Base-by-base conservation (phyloP, 345 rosid species). In the Rhizophora apiculata region DNA sequence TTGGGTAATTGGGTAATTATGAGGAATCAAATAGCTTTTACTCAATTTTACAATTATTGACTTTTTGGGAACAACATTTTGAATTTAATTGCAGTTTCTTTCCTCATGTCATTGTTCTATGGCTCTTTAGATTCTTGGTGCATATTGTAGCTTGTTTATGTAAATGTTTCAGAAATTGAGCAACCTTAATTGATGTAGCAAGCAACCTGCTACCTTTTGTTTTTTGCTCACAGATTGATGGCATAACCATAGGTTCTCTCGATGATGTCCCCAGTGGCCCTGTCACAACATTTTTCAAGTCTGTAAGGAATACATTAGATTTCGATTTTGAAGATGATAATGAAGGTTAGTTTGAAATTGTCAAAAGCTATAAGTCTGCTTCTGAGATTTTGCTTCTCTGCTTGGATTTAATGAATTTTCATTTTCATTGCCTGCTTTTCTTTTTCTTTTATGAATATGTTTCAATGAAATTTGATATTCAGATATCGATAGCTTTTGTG, bases 321-420 rank as follows among this genome's bases (percentile, higher is more conserved):
- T 94, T 94, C 80, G 98, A 94, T 82, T 94, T 89, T 81, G 96
- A 89, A 70, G 96, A 87, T 81, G 93, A 85, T 37, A 86, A 87
- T 74, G 96, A 88, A 89, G 97, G 98, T 94, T 73, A 78, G 80
- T 78, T 52, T 59, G n/a, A 39, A 15, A 48, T 69, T 55, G 46
- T 72, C 49, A 58, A 51, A 60, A 60, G 18, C 24, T 18, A 26
- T 6, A 51, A 46, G 31, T 56, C 51, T 69, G 34, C 24, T 8
- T 37, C 55, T 43, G 49, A 37, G 37, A 19, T 1, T 70, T 69
- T 24, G 29, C 60, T 11, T 43, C 49, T 43, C 49, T 43, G 16
- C 49, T 11, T 43, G 49, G 16, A 43, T 43, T 43, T 43, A 15
- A 11, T 43, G 13, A 43, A 15, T 13, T 43, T 43, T 13, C 49